Evolutionary conservation across 2,329 filamentous ascomycete genomes (phyloP).

Genomic region (Aspergillus aculeatus): DNA sequence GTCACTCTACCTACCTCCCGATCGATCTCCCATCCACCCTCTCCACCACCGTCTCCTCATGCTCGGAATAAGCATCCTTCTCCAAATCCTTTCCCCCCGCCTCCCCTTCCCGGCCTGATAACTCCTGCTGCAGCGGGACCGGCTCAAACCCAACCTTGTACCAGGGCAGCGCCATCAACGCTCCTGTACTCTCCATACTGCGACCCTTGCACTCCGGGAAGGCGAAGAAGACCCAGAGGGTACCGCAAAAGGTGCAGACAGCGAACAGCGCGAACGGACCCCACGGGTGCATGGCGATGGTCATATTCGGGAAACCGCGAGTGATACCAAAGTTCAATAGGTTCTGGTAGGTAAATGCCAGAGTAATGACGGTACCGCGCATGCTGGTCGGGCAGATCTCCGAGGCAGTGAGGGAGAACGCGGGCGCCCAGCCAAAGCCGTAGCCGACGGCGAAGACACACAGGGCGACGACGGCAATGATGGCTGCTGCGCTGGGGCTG

Average conservation of each 20-base stretch:
- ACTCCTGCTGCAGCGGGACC: background rate
- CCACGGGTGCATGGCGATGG: constrained; percentile 16
- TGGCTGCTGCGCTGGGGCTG: constrained; percentile 17
- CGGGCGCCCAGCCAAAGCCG: constrained; percentile 22
- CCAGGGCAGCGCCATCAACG: constrained; percentile 17
- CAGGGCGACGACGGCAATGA: constrained; percentile 22
- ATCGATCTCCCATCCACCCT: too few species aligned
- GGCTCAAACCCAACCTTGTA: constrained; percentile 15
- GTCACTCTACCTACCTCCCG: too few species aligned
- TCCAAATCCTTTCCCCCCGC: background rate
- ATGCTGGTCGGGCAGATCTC: constrained; percentile 23
- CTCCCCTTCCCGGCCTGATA: background rate
- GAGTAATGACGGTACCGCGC: constrained; percentile 18
- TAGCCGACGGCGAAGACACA: constrained; percentile 25
- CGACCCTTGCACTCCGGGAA: constrained; percentile 22
- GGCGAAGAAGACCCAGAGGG: constrained; percentile 18
- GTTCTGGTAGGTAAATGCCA: constrained; percentile 25
- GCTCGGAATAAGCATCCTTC: background rate
- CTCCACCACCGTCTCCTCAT: constrained; percentile 1
- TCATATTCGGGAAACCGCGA: constrained; percentile 21
- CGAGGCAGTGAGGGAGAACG: constrained; percentile 20
- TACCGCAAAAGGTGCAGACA: constrained; percentile 14
- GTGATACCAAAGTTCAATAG: constrained; percentile 23
- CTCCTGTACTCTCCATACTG: constrained; percentile 16
- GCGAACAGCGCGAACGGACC: constrained; percentile 22